Percentiles rank a stretch among this genome's conserved stretches.
These are phyloP conservation scores for Microdochium trichocladiopsis DNA, from an alignment of 2,329 filamentous ascomycete species.

Conservation along the genomic window DNA sequence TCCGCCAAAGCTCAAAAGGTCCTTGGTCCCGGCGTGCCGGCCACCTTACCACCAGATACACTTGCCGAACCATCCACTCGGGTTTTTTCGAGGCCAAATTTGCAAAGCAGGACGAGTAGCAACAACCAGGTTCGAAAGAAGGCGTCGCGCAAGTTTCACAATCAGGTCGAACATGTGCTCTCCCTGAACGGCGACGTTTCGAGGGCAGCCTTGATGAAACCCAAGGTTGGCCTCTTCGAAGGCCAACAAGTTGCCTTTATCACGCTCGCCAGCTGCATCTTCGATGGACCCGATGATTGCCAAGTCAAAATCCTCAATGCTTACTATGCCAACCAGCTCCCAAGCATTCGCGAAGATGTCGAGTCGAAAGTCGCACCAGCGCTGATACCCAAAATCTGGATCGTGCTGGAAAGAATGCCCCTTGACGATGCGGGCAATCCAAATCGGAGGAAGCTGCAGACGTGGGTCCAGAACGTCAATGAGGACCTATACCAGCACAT, in stretches of 20 bases:
- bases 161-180: conserved; percentile 30
- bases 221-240: conserved; percentile 42
- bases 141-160: conserved; percentile 14
- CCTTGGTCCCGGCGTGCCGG: not conserved
- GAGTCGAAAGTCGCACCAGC: conserved; percentile 26
- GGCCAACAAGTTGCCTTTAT: conserved; percentile 40
- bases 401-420: conserved; percentile 39
- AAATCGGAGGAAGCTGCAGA: conserved; percentile 38
- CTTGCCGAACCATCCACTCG: conserved; percentile 12
- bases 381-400: conserved; percentile 37
- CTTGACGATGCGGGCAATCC: conserved; percentile 28
- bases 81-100: not conserved
- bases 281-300: conserved; percentile 17
- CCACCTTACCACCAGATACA: conserved; percentile 9
- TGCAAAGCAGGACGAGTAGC: not conserved
- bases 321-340: conserved; percentile 32
- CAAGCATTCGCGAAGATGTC: conserved; percentile 27
- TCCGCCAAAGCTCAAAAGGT: not conserved
- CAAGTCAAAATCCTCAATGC: conserved; percentile 31
- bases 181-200: conserved; percentile 30
- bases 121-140: conserved; percentile 8
- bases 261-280: conserved; percentile 25
- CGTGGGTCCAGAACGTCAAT: conserved; percentile 47
- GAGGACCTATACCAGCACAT: conserved; percentile 37
- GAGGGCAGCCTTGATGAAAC: conserved; percentile 33